A percentile compares a stretch with the other conserved stretches of the same genome.
Conservation (phyloP, 768 basidiomycete genomes). For the Xerocomus brunneocitrinus region DNA sequence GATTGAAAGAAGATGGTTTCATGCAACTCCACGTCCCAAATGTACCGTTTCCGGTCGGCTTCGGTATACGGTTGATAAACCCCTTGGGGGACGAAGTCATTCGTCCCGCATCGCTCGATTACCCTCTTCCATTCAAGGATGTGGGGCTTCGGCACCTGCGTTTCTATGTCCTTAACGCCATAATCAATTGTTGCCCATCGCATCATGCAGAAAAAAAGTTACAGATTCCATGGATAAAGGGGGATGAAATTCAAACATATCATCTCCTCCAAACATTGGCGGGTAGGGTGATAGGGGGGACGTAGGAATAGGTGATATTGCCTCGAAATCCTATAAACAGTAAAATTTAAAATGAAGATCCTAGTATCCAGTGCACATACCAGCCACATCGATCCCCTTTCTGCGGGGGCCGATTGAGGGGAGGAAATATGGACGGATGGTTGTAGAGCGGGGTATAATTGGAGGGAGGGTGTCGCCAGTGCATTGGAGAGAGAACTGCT, state of each 20-base stretch:
- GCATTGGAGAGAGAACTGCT: constrained; percentile 2
- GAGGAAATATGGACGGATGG: constrained; percentile 6
- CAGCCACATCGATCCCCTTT: background rate
- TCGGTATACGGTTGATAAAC: constrained; percentile 76
- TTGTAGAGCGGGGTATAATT: background rate
- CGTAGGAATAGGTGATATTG: constrained; percentile 3
- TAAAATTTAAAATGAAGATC: background rate
- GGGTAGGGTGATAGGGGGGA: constrained; percentile 13
- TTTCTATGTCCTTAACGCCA: constrained; percentile 18
- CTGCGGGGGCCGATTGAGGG: constrained; percentile 10
- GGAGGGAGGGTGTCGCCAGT: constrained; percentile 11
- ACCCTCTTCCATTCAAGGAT: constrained; percentile 26
- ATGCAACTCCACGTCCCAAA: constrained; percentile 63
- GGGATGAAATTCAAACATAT: background rate
- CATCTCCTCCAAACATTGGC: background rate
- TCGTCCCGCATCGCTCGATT: constrained; percentile 22
- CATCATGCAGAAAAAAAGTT: background rate
- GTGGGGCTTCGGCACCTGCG: constrained; percentile 21
- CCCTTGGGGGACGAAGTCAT: constrained; percentile 61
- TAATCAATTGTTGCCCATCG: background rate
- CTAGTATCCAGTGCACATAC: constrained; percentile 5
- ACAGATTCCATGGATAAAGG: constrained; percentile 9
- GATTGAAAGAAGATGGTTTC: constrained; percentile 60
- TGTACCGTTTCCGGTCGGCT: constrained; percentile 72
- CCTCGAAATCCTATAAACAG: constrained; percentile 11